Percentiles rank a stretch among this genome's conserved stretches.
These are phyloP conservation scores for Boletus mariae DNA, from an alignment of 1,284 basidiomycete species.

Conservation along the genomic window DNA sequence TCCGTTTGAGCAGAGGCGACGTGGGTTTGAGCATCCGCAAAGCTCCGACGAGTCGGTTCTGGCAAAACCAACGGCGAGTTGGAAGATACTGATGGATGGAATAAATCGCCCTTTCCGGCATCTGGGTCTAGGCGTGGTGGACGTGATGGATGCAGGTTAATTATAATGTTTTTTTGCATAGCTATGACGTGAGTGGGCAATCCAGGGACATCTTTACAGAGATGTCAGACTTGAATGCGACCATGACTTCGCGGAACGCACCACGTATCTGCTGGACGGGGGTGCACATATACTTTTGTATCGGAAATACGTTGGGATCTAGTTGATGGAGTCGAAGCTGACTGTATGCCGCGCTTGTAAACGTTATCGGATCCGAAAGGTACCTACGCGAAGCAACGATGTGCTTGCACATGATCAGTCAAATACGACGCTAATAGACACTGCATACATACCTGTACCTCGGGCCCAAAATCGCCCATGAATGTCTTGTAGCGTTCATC, in stretches of 20 bases:
- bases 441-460: constrained; percentile 50
- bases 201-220: constrained; percentile 39
- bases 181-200: constrained; percentile 46
- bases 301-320: constrained; percentile 71
- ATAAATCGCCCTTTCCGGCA: constrained; percentile 40
- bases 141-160: constrained; percentile 45
- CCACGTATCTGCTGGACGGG: constrained; percentile 42
- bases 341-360: constrained; percentile 70
- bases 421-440: not conserved
- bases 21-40: constrained; percentile 34
- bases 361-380: constrained; percentile 65
- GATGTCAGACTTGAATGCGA: not conserved
- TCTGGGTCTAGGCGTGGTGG: constrained; percentile 37
- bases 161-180: constrained; percentile 35
- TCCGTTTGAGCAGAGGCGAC: constrained; percentile 13
- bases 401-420: constrained; percentile 46
- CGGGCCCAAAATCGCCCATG: constrained; percentile 59
- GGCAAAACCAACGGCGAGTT: constrained; percentile 35
- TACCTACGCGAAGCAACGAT: constrained; percentile 61
- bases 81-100: constrained; percentile 43
- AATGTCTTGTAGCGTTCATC: constrained; percentile 69
- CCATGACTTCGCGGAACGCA: constrained; percentile 25
- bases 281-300: constrained; percentile 53
- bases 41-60: constrained; percentile 34
- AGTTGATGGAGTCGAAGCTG: constrained; percentile 72